Evolutionary conservation across 306 rosid genomes (phyloP).

Genomic region (Morella rubra): DNA sequence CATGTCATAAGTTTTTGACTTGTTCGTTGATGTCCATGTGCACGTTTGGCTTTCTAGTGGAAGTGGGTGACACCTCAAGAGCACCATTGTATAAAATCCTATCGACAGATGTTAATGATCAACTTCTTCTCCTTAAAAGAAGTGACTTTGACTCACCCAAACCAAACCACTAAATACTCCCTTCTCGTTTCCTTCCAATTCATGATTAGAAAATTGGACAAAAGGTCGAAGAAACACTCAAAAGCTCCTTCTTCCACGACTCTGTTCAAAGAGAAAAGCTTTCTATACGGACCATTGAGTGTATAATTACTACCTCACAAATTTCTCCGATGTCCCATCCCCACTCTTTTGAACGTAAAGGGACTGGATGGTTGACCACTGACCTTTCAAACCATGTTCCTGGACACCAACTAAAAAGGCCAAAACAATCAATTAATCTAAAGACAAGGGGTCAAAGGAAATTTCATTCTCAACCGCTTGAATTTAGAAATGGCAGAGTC

Average conservation of each 20-base stretch:
- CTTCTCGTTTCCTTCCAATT: slow-evolving; percentile 17
- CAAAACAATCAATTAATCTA: too few species aligned
- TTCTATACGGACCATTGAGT: slow-evolving; percentile 39
- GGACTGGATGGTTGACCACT: not conserved
- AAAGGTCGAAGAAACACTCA: slow-evolving; percentile 24
- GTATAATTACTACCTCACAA: slow-evolving; percentile 24
- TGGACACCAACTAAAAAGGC: not conserved
- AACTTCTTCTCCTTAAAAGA: slow-evolving; percentile 57
- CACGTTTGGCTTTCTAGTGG: slow-evolving; percentile 29
- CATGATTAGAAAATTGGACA: slow-evolving; percentile 14
- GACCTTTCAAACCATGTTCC: not conserved
- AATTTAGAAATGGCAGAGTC: not conserved
- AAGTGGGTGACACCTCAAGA: slow-evolving; percentile 16
- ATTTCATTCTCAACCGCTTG: not conserved
- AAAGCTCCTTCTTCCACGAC: slow-evolving; percentile 25
- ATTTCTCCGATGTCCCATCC: slow-evolving; percentile 1
- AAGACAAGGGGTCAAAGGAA: too few species aligned
- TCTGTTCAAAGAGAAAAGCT: slow-evolving; percentile 34
- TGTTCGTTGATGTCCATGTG: slow-evolving; percentile 19
- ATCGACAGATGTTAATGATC: slow-evolving; percentile 27
- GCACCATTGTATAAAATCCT: slow-evolving; percentile 20
- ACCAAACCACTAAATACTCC: slow-evolving; percentile 25
- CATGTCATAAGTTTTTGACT: not conserved
- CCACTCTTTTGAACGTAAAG: not conserved
- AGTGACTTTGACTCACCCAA: slow-evolving; percentile 46